Conservation (phyloP, 805 yeast genomes). For the Zygosaccharomyces kombuchaensis region DNA sequence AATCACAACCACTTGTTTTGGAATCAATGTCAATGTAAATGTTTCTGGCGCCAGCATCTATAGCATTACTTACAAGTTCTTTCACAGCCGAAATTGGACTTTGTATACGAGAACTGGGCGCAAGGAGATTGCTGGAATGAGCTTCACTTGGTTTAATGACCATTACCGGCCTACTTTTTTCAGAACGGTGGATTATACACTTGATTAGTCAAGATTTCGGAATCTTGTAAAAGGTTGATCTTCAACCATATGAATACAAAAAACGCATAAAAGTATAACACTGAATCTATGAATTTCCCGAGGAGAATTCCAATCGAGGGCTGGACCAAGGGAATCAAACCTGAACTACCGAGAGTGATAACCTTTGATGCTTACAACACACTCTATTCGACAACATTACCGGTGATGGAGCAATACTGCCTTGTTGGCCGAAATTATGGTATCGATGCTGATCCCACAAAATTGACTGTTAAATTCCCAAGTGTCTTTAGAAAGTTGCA, state of each 20-base stretch:
- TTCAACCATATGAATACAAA: not conserved
- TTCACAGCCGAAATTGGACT: constrained; percentile 38
- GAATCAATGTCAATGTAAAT: constrained; percentile 39
- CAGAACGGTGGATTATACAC: too few relatives aligned
- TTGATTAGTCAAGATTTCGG: too few relatives aligned
- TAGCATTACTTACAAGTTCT: constrained; percentile 41
- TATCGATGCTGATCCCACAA: constrained; percentile 28
- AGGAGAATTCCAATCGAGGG: constrained; percentile 11
- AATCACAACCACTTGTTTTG: constrained; percentile 37
- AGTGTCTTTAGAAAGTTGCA: constrained; percentile 37
- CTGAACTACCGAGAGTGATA: constrained; percentile 41
- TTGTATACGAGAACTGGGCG: constrained; percentile 32
- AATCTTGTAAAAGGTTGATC: not conserved
- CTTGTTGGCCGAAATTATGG: constrained; percentile 46
- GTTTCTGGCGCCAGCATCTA: constrained; percentile 36
- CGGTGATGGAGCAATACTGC: constrained; percentile 53
- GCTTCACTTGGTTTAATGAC: constrained; percentile 16
- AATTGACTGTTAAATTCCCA: constrained; percentile 30
- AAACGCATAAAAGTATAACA: not conserved
- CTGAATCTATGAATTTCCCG: constrained; percentile 5
- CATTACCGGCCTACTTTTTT: constrained; percentile 8
- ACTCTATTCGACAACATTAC: constrained; percentile 50
- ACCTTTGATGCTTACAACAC: constrained; percentile 71
- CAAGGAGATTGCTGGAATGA: constrained; percentile 17
- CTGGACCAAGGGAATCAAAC: constrained; percentile 13